Percentiles rank a stretch among this genome's conserved stretches.
These are phyloP conservation scores for Ophiostoma ulmi DNA, from an alignment of 2,329 filamentous ascomycete genomes.

Conservation along the genomic window DNA sequence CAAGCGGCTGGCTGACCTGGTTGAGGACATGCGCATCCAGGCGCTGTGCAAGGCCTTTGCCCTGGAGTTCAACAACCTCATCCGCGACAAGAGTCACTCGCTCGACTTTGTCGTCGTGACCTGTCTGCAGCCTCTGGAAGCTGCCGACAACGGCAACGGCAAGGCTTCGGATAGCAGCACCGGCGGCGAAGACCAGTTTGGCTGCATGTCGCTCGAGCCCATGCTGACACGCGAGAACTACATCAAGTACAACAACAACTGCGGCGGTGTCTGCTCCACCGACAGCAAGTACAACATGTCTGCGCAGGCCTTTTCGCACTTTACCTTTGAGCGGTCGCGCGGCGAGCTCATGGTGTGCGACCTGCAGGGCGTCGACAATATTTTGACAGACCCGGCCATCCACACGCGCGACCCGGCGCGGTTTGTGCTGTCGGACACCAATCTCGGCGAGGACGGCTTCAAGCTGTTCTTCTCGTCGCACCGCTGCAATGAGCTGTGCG, in stretches of 20 bases:
- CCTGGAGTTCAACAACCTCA: slow-evolving; percentile 38
- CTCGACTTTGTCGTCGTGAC: slow-evolving; percentile 37
- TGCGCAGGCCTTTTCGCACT: slow-evolving; percentile 41
- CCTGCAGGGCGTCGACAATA: slow-evolving; percentile 36
- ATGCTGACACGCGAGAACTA: slow-evolving; percentile 36
- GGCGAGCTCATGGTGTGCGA: slow-evolving; percentile 37
- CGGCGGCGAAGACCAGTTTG: background rate
- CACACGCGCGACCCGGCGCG: slow-evolving; percentile 35
- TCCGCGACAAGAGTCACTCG: slow-evolving; percentile 26
- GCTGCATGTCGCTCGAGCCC: slow-evolving; percentile 36
- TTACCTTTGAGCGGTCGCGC: slow-evolving; percentile 39
- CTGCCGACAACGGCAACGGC: background rate
- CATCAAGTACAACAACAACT: slow-evolving; percentile 40
- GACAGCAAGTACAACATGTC: slow-evolving; percentile 30
- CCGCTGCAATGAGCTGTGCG: slow-evolving; percentile 35
- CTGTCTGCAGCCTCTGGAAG: slow-evolving; percentile 30
- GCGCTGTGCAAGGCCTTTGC: slow-evolving; percentile 40
- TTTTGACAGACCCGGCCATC: slow-evolving; percentile 38
- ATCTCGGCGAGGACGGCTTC: slow-evolving; percentile 36
- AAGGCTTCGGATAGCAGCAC: too few relatives aligned
- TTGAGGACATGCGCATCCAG: slow-evolving; percentile 39
- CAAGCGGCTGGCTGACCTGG: slow-evolving; percentile 32
- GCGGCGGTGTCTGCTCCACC: slow-evolving; percentile 29
- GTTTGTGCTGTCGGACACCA: slow-evolving; percentile 35
- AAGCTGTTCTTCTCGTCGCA: slow-evolving; percentile 39